These are phyloP conservation scores for Lachancea lanzarotensis DNA, from an alignment of 805 yeast genomes.

Conservation along the genomic window DNA sequence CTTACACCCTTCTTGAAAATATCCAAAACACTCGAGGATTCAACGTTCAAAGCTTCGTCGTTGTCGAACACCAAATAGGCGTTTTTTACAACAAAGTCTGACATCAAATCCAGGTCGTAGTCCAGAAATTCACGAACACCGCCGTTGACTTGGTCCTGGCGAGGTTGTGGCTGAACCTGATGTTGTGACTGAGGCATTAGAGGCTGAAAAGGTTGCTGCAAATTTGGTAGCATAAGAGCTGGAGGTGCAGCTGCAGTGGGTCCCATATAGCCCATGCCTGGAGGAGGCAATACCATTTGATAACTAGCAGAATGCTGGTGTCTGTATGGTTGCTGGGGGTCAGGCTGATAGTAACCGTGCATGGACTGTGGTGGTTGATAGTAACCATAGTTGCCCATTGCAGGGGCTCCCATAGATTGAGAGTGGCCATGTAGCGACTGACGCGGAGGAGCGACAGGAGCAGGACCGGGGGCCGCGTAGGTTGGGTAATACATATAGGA, in stretches of 20 bases:
- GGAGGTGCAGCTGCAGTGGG: conserved; percentile 6
- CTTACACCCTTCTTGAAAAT: conserved; percentile 53
- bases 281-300: conserved; percentile 18
- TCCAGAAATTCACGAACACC: conserved; percentile 76
- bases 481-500: conserved; percentile 13
- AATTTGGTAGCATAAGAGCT: conserved; percentile 1
- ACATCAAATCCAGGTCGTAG: conserved; percentile 72
- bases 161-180: conserved; percentile 9
- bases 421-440: conserved; percentile 11
- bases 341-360: conserved; percentile 12
- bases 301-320: conserved; percentile 8
- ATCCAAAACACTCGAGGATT: conserved; percentile 20
- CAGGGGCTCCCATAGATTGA: conserved; percentile 9
- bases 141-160: conserved; percentile 38
- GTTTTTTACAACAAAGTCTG: conserved; percentile 72
- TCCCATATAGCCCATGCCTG: conserved; percentile 16
- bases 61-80: conserved; percentile 61
- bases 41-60: conserved; percentile 30
- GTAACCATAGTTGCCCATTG: conserved; percentile 13
- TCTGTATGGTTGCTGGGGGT: conserved; percentile 2
- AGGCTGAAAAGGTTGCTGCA: conserved; percentile 1
- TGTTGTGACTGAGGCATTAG: conserved; percentile 9
- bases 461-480: conserved; percentile 6
- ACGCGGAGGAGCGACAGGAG: conserved; percentile 5
- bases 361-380: conserved; percentile 17